Percentiles rank a stretch among this genome's conserved stretches.
phyloP scores from a whole-genome alignment of 2,329 filamentous ascomycete genomes.

The Aspergillus fijiensis region DNA sequence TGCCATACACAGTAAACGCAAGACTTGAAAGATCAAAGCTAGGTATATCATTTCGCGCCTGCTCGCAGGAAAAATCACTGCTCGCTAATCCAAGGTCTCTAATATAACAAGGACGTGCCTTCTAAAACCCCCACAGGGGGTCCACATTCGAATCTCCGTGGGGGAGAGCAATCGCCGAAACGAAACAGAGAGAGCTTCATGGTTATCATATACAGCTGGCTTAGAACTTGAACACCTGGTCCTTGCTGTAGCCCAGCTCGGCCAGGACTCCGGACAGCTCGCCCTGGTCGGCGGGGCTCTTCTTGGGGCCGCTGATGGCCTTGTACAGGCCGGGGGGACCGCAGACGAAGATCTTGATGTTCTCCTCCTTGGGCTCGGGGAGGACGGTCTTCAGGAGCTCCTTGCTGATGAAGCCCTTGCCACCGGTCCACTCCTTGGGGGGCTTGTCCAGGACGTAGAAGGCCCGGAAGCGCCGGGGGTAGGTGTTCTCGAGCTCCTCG shows the following conservation, averaged over 20 bases:
- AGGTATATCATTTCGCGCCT: background rate
- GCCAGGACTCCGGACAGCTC: constrained; percentile 79
- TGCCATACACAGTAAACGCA: background rate
- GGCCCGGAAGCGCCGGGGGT: constrained; percentile 89
- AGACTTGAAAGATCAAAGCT: background rate
- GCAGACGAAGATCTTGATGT: constrained; percentile 96
- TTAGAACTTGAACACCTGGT: constrained; percentile 97
- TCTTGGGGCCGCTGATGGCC: constrained; percentile 84
- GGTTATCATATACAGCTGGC: background rate
- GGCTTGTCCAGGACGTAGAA: constrained; percentile 92
- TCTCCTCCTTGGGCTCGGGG: constrained; percentile 84
- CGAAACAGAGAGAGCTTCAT: background rate
- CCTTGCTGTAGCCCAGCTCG: constrained; percentile 78
- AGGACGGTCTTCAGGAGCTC: constrained; percentile 92
- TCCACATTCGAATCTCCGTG: too few relatives aligned
- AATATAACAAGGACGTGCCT: background rate
- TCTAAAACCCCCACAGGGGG: background rate
- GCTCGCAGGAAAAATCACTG: background rate
- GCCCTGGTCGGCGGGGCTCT: constrained; percentile 89
- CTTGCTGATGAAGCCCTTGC: constrained; percentile 80
- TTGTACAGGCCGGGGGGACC: constrained; percentile 93
- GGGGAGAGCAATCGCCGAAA: background rate
- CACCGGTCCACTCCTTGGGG: constrained; percentile 72
- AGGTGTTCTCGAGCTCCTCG: constrained; percentile 85
- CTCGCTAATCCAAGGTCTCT: constrained; percentile 2